Base-by-base conservation (phyloP, 768 basidiomycete genomes). In the Podaxis sp. region DNA sequence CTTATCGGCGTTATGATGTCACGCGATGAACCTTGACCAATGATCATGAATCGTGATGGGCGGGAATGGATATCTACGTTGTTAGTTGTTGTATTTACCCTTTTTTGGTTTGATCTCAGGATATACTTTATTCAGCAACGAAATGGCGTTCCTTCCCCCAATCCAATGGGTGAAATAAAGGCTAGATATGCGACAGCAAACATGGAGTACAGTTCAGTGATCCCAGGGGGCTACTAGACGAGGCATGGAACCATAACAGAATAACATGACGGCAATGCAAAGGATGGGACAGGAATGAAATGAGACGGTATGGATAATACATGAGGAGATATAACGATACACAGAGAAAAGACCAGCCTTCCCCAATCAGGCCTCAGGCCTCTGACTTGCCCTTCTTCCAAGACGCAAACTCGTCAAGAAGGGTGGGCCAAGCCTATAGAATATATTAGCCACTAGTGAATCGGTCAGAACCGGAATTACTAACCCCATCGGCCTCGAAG, bases 401-500 rank as follows among this genome's bases (percentile, higher is more conserved):
- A 2, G 69, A 69, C 4, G 86, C 89, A 67, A 93, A 93, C 62
- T 91, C 86, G 66, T 93, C 91, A 48, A 93, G 73, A 63, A 91
- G 75, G 13, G 90, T 89, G 0, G 91, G 91, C 91, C 91, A 93
- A 36, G 90, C 88, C 89, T 91, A 62, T 14, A 23, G 62, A 59
- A n/a, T 23, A 55, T 7, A 32, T 51, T n/a, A 27, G 14, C 18
- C 42, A 46, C 0, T 40, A 32, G 40, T 61, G 18, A 10, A 23
- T 59, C 48, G 51, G 21, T 50, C 6, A 47, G 14, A 57, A 35
- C 16, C 42, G 5, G 51, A 16, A 55, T 51, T 27, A 47, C 51
- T n/a, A 48, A 92, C 91, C 58, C 87, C 91, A 58, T 92, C 90
- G 13, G 83, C 77, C 67, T 91, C 89, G 66, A 89, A 94, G 63